Conservation (phyloP, 2,329 filamentous ascomycete genomes). For the Pezicula carpinea region DNA sequence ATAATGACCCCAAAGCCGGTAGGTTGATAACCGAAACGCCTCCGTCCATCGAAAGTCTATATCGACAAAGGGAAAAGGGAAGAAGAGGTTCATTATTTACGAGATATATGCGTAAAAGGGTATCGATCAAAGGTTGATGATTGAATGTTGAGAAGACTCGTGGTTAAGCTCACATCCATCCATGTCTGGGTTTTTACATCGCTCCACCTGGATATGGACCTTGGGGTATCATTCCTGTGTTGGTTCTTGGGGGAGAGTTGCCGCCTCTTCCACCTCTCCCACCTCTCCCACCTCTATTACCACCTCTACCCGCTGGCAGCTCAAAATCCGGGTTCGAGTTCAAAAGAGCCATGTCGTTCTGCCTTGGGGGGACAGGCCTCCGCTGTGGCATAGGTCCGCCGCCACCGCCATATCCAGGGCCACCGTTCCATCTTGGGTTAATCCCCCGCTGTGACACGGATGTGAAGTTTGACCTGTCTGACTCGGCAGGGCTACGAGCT, state of each 20-base stretch:
- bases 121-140: conserved; percentile 9
- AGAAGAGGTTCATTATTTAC: conserved; percentile 20
- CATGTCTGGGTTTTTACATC: conserved; percentile 11
- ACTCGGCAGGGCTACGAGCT: conserved; percentile 67
- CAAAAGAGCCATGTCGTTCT: conserved; percentile 65
- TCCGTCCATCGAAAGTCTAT: conserved; percentile 14
- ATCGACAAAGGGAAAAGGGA: conserved; percentile 15
- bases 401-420: conserved; percentile 16
- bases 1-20: too few relatives aligned
- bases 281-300: too few relatives aligned
- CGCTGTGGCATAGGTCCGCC: conserved; percentile 28
- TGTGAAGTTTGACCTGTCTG: conserved; percentile 81
- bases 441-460: conserved; percentile 83
- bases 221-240: conserved; percentile 45
- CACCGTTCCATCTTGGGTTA: conserved; percentile 75
- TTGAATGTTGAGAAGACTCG: conserved; percentile 15
- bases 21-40: background rate
- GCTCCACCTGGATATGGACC: conserved; percentile 44
- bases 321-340: conserved; percentile 84
- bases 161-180: conserved; percentile 1
- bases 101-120: conserved; percentile 6
- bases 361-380: conserved; percentile 32
- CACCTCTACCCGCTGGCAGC: conserved; percentile 46
- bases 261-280: conserved; percentile 15
- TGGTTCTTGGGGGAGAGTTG: conserved; percentile 19